Percentiles rank a stretch among this genome's conserved stretches.
Evolutionary conservation across 192 early-diverging fungal genomes (phyloP).

Genomic region (Linnemannia exigua): DNA sequence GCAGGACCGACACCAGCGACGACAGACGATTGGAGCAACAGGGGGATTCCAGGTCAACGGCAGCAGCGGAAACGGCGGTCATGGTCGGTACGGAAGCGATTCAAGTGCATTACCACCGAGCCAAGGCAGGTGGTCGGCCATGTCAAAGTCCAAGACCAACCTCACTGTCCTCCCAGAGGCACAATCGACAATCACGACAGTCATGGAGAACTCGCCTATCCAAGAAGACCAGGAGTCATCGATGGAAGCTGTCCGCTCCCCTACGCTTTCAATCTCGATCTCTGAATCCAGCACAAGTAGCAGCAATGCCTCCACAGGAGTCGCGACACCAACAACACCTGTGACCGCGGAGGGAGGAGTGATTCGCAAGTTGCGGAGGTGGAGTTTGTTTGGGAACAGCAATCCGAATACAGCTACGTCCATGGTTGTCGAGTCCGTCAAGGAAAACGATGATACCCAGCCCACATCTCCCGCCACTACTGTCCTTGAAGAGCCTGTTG

Average conservation of each 20-base stretch:
- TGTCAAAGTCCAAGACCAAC: conserved; percentile 17
- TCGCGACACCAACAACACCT: conserved; percentile 10
- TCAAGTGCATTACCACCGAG: conserved; percentile 12
- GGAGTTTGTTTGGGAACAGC: conserved; percentile 29
- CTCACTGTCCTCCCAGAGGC: conserved; percentile 18
- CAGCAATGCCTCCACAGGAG: neutral
- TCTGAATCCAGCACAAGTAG: conserved; percentile 1
- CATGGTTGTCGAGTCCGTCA: neutral
- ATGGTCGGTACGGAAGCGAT: conserved; percentile 46
- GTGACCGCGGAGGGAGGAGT: conserved; percentile 10
- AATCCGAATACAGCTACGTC: neutral
- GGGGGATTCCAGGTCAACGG: neutral
- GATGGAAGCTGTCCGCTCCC: neutral
- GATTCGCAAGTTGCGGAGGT: neutral
- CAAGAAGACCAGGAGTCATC: neutral
- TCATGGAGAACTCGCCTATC: neutral
- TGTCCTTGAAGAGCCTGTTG: neutral
- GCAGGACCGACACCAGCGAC: conserved; percentile 35
- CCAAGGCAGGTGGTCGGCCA: conserved; percentile 15
- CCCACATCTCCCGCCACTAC: neutral
- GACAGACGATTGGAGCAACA: conserved; percentile 42
- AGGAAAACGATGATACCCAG: neutral
- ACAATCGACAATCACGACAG: neutral
- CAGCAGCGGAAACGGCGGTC: conserved; percentile 7
- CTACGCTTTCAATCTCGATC: conserved; percentile 29